Evolutionary conservation across 2,329 filamentous ascomycete genomes (phyloP), one percentile per base, ranked within the genome.

Genomic region (Neopestalotiopsis sp.): DNA sequence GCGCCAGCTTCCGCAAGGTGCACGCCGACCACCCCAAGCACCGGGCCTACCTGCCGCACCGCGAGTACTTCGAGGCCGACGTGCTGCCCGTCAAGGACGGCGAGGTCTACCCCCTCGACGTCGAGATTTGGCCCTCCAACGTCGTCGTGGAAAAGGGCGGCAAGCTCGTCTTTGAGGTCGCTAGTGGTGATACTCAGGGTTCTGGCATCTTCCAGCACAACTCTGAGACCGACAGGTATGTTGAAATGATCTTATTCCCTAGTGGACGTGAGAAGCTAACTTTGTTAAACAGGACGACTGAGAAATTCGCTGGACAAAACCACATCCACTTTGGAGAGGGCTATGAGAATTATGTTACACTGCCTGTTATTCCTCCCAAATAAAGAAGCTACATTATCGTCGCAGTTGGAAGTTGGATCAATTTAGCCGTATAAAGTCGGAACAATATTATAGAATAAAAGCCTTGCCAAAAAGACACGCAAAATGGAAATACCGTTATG

Each of bases 51-150:
- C 79, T 91, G 13, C 89, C 89, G 2, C 83, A 86, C 73, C 82
- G 89, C 4, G 85, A 90, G 63, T 92, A 91, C 73, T 80, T 84
- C 20, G 86, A 83, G 49, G 86, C 80, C 0, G 89, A 91, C 69
- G 85, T 88, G 2, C 82, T 83, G 60, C 81, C 84, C 0, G 88
- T 91, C 9, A 82, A 85, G 34, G 79, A 82, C 0, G 86, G 85
- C 0, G 85, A 89, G 67, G 80, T 89, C 0, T 91, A 92, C 72
- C 78, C 75, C 0, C 87, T 91, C 0, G 89, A 91, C 70, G 81
- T 91, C 0, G 89, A 91, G 75, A 76, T 91, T 0, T 91, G 89
- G 90, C 89, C 89, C 0, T 91, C 89, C 0, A 89, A 89, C 69
- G 87, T 91, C 0, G 79, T 90, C 0, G 79, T 84, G 1, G 84